Percentiles rank a stretch among this genome's conserved stretches.
Evolutionary conservation across 2,329 filamentous ascomycete species (phyloP).

Genomic region (Aurifilum marmelostoma): DNA sequence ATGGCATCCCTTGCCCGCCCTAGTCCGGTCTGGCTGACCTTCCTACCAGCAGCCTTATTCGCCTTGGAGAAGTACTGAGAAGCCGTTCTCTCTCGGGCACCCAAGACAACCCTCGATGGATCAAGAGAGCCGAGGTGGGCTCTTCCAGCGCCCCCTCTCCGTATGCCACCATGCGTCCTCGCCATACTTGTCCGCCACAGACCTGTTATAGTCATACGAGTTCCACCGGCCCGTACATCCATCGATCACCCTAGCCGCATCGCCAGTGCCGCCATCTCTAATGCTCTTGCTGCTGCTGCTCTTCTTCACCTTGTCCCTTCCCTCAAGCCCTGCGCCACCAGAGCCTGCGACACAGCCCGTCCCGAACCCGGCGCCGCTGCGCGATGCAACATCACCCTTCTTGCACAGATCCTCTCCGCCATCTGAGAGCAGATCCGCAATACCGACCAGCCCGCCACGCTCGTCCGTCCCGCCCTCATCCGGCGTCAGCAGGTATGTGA

Average conservation of each 20-base stretch:
- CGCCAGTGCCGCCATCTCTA: constrained; percentile 25
- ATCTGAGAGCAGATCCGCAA: constrained; percentile 54
- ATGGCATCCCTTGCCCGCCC: background rate
- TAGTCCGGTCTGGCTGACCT: background rate
- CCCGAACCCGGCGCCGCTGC: constrained; percentile 22
- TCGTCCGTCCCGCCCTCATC: constrained; percentile 61
- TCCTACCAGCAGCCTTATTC: background rate
- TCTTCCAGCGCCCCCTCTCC: constrained; percentile 40
- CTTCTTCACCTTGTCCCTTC: constrained; percentile 30
- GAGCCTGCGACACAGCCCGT: constrained; percentile 30
- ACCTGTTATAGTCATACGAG: constrained; percentile 29
- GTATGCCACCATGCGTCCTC: constrained; percentile 41
- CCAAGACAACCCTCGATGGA: background rate
- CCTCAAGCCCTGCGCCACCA: constrained; percentile 11
- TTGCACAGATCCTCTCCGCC: constrained; percentile 48
- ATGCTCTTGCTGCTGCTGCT: constrained; percentile 18
- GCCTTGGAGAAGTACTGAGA: background rate
- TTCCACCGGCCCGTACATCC: constrained; percentile 43
- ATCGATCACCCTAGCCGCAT: constrained; percentile 29
- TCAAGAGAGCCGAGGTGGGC: constrained; percentile 35
- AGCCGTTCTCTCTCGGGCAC: too few species aligned
- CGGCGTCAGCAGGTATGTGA: constrained; percentile 63
- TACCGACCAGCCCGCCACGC: constrained; percentile 57
- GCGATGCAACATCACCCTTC: constrained; percentile 18
- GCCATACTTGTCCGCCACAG: constrained; percentile 38